A percentile compares a stretch with the other conserved stretches of the same genome.
Evolutionary conservation across 768 basidiomycete genomes (phyloP).

Genomic region (Polyporus arcularius): DNA sequence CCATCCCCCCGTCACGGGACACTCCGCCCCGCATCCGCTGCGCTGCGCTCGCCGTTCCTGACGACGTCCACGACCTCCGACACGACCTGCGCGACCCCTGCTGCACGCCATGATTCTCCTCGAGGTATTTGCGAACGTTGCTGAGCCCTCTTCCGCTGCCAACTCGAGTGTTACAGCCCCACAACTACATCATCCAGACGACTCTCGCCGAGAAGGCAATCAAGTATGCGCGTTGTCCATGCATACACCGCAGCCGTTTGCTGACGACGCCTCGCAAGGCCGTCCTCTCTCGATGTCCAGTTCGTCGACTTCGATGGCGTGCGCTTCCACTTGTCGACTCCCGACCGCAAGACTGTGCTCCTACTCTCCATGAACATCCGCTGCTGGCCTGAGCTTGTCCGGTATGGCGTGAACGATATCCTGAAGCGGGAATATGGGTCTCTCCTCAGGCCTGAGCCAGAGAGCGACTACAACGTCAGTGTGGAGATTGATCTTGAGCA

Average conservation of each 20-base stretch:
- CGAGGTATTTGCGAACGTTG: constrained; percentile 52
- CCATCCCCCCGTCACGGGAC: constrained; percentile 15
- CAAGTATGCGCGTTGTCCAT: constrained; percentile 56
- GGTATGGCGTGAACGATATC: constrained; percentile 82
- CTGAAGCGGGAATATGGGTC: constrained; percentile 82
- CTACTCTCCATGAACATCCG: constrained; percentile 95
- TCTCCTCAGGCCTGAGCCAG: constrained; percentile 64
- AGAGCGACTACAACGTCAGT: constrained; percentile 88
- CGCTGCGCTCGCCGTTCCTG: not conserved
- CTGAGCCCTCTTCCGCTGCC: not conserved
- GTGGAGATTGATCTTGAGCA: constrained; percentile 87
- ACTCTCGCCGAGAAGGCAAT: constrained; percentile 83
- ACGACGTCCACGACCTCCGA: not conserved
- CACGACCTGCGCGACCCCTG: not conserved
- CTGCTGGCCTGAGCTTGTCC: constrained; percentile 93
- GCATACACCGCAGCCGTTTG: not conserved
- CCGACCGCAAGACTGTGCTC: constrained; percentile 69
- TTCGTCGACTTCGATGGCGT: constrained; percentile 99
- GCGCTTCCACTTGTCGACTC: constrained; percentile 89
- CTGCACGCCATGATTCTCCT: constrained; percentile 73
- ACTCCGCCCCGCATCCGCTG: not conserved
- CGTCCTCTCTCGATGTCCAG: constrained; percentile 87
- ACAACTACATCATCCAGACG: constrained; percentile 91
- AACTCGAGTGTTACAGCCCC: constrained; percentile 51
- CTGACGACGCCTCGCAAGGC: constrained; percentile 47